These are phyloP conservation scores for Wallacemonas sp. DNA, from an alignment of 208 protist genomes.

Conservation along the genomic window DNA sequence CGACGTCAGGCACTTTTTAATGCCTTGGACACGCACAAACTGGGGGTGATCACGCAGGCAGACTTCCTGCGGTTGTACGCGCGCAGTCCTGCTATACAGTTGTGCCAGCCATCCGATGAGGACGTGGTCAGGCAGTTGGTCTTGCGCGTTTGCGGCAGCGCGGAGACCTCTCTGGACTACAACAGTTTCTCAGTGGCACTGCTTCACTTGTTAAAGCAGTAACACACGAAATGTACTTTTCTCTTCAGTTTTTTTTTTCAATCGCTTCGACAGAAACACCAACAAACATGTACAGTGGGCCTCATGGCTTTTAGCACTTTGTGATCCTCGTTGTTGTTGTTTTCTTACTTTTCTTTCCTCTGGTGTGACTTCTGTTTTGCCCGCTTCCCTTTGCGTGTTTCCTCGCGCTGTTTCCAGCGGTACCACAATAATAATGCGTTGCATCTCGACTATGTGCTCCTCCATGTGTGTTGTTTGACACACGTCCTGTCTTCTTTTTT, in stretches of 20 bases:
- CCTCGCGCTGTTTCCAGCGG: no score
- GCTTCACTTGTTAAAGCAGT: constrained; percentile 16
- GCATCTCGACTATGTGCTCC: no score
- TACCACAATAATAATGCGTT: no score
- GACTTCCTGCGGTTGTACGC: constrained; percentile 31
- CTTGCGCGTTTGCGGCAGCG: not conserved
- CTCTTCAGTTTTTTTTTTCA: constrained; percentile 13
- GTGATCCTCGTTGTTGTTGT: not conserved
- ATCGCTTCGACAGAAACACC: no score
- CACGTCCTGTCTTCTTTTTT: no score
- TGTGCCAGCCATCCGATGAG: constrained; percentile 22
- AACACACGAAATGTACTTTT: not conserved
- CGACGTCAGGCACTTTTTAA: constrained; percentile 37
- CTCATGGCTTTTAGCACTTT: no score
- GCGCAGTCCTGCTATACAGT: constrained; percentile 34
- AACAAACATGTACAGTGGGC: no score
- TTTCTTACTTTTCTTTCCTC: no score
- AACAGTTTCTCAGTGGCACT: constrained; percentile 14
- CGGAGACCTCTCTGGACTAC: not conserved
- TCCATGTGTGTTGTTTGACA: no score
- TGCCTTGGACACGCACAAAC: constrained; percentile 17
- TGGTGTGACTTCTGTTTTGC: no score
- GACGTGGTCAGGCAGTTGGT: not conserved
- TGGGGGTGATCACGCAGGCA: constrained; percentile 14
- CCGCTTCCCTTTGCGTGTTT: no score